Evolutionary conservation across 2,329 filamentous ascomycete genomes (phyloP).

Genomic region (Verticillium zaregamsianum): DNA sequence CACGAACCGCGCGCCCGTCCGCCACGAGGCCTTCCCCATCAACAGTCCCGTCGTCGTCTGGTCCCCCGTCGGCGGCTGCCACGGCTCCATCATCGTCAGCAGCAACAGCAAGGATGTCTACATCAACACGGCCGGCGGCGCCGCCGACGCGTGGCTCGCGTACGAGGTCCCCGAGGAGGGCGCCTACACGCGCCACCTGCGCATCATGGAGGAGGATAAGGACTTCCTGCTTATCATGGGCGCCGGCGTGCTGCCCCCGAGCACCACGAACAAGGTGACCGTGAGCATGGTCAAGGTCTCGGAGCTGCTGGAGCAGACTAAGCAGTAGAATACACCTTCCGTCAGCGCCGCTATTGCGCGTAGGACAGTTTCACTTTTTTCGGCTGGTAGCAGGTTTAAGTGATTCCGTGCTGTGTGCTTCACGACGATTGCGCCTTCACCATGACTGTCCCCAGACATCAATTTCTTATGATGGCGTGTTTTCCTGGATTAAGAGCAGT

Average conservation of each 20-base stretch:
- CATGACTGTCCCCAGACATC: no score
- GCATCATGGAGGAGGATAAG: slow-evolving; percentile 28
- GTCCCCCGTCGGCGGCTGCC: slow-evolving; percentile 36
- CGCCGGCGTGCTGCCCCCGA: slow-evolving; percentile 40
- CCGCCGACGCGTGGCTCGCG: slow-evolving; percentile 29
- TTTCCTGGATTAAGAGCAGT: no score
- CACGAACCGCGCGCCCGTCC: slow-evolving; percentile 12
- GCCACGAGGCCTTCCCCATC: slow-evolving; percentile 25
- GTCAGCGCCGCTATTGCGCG: no score
- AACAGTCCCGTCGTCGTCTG: slow-evolving; percentile 40
- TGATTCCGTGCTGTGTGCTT: no score
- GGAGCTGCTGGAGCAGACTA: slow-evolving; percentile 12
- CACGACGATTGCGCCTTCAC: no score
- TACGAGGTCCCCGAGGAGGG: slow-evolving; percentile 27
- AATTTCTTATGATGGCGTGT: fast-evolving
- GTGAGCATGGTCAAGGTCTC: slow-evolving; percentile 28
- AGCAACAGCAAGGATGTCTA: slow-evolving; percentile 34
- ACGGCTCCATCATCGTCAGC: slow-evolving; percentile 40
- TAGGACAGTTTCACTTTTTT: no score
- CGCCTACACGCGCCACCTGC: slow-evolving; percentile 32
- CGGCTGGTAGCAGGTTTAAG: no score
- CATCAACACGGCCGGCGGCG: slow-evolving; percentile 35
- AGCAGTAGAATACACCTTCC: background rate
- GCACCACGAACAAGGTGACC: slow-evolving; percentile 38
- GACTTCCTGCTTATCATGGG: slow-evolving; percentile 37